Conservation (phyloP, 2,329 filamentous ascomycete species). For the Graphilbum ipis-grandicollis region DNA sequence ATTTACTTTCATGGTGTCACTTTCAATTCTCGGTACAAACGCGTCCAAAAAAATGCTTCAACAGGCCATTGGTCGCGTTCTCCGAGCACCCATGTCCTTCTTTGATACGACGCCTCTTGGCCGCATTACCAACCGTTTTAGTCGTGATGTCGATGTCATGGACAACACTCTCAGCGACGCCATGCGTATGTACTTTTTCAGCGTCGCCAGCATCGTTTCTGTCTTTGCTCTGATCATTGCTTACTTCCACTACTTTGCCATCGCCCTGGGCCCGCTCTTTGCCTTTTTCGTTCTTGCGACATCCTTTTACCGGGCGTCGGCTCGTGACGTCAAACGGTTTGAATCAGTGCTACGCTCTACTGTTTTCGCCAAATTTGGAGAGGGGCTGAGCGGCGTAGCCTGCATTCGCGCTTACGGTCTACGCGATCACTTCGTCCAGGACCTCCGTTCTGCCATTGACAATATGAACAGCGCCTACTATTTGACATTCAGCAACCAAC, state of each 20-base stretch:
- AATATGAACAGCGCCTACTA: constrained; percentile 92
- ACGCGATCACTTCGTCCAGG: constrained; percentile 52
- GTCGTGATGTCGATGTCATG: constrained; percentile 90
- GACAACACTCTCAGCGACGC: constrained; percentile 82
- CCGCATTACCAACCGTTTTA: constrained; percentile 91
- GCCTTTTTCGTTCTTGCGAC: constrained; percentile 67
- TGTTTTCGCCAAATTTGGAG: constrained; percentile 82
- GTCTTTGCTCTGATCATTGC: constrained; percentile 84
- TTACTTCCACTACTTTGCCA: constrained; percentile 80
- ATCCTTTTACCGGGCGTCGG: constrained; percentile 77
- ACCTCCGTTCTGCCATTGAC: constrained; percentile 60
- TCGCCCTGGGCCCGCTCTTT: constrained; percentile 46
- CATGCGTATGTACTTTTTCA: constrained; percentile 85
- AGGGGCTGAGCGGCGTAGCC: constrained; percentile 68
- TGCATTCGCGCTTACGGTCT: constrained; percentile 84
- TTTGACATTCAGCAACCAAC: constrained; percentile 85
- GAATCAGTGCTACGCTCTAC: constrained; percentile 75
- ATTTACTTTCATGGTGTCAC: constrained; percentile 62
- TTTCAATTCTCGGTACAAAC: constrained; percentile 66
- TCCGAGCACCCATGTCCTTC: constrained; percentile 68
- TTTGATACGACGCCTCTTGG: constrained; percentile 95
- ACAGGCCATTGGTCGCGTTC: constrained; percentile 58
- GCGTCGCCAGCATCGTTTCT: constrained; percentile 61
- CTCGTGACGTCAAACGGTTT: constrained; percentile 85
- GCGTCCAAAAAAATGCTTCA: constrained; percentile 71